Percentiles rank a stretch among this genome's conserved stretches.
Conservation (phyloP, 768 basidiomycete species). For the Termitomyces sp. region DNA sequence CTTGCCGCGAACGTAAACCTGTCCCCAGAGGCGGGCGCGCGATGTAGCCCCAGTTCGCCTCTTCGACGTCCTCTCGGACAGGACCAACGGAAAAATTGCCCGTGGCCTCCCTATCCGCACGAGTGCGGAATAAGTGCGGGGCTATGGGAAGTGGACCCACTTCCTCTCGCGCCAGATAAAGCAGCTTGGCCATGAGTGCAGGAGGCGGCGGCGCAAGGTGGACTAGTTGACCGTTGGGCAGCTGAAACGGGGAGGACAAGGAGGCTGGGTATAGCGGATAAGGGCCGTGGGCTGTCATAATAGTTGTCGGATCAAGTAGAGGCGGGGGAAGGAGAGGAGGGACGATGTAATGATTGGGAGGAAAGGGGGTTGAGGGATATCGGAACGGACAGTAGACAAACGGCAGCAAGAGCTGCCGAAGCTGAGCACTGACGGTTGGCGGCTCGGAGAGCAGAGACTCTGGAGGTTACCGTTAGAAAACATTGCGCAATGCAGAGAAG, state of each 20-base stretch:
- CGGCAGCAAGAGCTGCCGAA: slow-evolving; percentile 31
- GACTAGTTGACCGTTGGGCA: slow-evolving; percentile 23
- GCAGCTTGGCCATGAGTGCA: slow-evolving; percentile 51
- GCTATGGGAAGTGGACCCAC: slow-evolving; percentile 37
- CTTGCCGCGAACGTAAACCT: not conserved
- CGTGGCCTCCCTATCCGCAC: slow-evolving; percentile 17
- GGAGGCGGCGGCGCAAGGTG: slow-evolving; percentile 35
- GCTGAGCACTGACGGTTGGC: slow-evolving; percentile 18
- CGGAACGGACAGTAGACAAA: slow-evolving; percentile 46
- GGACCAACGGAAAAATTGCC: slow-evolving; percentile 26
- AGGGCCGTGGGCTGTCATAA: slow-evolving; percentile 31
- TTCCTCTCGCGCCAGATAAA: slow-evolving; percentile 58
- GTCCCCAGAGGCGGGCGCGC: slow-evolving; percentile 19
- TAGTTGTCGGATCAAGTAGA: slow-evolving; percentile 16
- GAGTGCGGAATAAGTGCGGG: slow-evolving; percentile 24
- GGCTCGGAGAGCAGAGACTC: slow-evolving; percentile 24
- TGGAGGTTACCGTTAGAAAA: slow-evolving; percentile 5
- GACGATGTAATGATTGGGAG: slow-evolving; percentile 55
- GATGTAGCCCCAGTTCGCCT: slow-evolving; percentile 40
- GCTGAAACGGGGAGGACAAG: slow-evolving; percentile 21
- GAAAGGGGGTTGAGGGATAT: slow-evolving; percentile 49
- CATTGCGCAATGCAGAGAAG: not conserved
- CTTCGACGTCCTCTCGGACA: slow-evolving; percentile 54
- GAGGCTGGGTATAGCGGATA: slow-evolving; percentile 39
- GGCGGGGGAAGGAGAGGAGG: slow-evolving; percentile 25